Evolutionary conservation across 2,329 filamentous ascomycete genomes (phyloP), one percentile per base, ranked within the genome.

Genomic region (Colletotrichum sp.): DNA sequence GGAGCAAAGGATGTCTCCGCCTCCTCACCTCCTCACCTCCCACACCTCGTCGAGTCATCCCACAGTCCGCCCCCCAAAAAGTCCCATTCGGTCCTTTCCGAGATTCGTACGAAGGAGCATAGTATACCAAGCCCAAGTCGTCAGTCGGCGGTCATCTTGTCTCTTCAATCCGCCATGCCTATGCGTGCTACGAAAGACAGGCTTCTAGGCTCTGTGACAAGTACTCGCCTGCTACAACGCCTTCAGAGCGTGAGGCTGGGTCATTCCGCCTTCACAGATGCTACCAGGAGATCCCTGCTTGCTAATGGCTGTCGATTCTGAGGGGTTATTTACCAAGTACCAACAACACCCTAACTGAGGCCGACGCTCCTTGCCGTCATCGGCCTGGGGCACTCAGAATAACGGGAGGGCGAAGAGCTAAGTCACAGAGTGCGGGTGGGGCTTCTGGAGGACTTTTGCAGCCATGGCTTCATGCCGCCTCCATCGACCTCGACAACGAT

Each of bases 401-500:
- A 16, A 55, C 62, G 52, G 58, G 21, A 55, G n/a, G 66, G 21
- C 26, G 68, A 61, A 32, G 68, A 66, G 34, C 61, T 12, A 68
- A 30, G 18, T n/a, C 16, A 28, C 24, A 38, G 28, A 62, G 55
- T 61, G 55, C 55, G 61, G 26, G 73, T 75, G 73, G 73, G 34
- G 32, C 73, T n/a, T 55, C 60, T 43, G 21, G 43, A 60, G 69
- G 48, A 75, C 73, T 68, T 68, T 75, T 73, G 67, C 55, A 28
- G 48, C n/a, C 36, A 55, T 36, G 48, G 8, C 26, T 62, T 28
- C 26, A 24, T 66, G 64, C 43, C 43, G 58, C 18, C 58, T 64
- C 21, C 21, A 34, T 52, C 43, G n/a, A 52, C n/a, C 10, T 52
- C 12, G 10, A 52, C 43, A 52, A 21, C 43, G n/a, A 48, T 6